Evolutionary conservation across 345 rosid genomes (phyloP), one percentile per base, ranked within the genome.

Genomic region (Mercurialis annua): DNA sequence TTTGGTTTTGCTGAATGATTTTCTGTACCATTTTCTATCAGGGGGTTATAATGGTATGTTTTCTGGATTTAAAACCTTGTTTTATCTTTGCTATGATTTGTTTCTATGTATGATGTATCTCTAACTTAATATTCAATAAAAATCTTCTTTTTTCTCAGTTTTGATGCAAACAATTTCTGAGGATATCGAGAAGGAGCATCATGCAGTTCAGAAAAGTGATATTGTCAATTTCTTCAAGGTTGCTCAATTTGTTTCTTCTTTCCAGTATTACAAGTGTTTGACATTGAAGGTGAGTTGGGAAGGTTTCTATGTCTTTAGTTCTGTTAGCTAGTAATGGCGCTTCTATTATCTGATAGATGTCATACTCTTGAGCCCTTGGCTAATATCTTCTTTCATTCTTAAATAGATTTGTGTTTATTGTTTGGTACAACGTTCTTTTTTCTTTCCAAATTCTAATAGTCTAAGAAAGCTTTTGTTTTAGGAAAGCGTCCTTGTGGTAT

Each of bases 141-240:
- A 77, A 57, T 58, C n/a, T 51, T 42, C 36, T 75, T 80, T 62
- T 56, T 26, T 60, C 21, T 55, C 86, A 94, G 98, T 83, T 72
- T 66, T 94, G 81, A 89, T 86, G 92, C 87, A 84, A 91, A 83
- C 96, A 52, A 70, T 94, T 20, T 79, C 77, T 29, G 89, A 91
- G 65, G 98, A 91, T 78, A 87, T 91, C 29, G 93, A 87, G 57
- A 94, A 83, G 85, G 99, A 94, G 77, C 92, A 83, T 74, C 89
- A 69, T 31, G 80, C 89, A 65, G 69, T 94, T 75, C 99, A 94
- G 77, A 84, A 78, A 64, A 77, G 84, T 40, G 99, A 94, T 76
- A 72, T 89, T 23, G 70, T 86, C 73, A 73, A 78, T 50, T 91
- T 86, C 79, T 89, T 94, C 78, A 87, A 83, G 71, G 90, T 87